phyloP scores from a whole-genome alignment of 78 protist genomes.

The Dictyostelium capitatum region DNA sequence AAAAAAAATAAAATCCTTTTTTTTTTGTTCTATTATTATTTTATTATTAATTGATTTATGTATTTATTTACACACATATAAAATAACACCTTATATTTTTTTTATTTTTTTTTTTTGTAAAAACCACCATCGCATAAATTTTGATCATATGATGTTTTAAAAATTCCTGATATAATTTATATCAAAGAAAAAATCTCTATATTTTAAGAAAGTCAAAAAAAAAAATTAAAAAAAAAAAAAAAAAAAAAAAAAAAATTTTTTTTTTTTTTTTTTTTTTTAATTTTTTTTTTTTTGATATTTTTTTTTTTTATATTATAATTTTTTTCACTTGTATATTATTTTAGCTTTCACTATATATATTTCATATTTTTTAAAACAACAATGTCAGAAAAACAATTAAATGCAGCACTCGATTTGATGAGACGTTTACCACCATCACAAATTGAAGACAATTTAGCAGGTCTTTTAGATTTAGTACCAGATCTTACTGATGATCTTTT shows the following conservation, averaged over 20 bases:
- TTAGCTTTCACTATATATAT: background rate
- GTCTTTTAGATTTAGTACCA: conserved; percentile 94
- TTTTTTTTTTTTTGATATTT: conserved; percentile 24
- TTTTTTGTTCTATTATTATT: too few species aligned
- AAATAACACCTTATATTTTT: too few species aligned
- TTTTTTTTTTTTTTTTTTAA: background rate
- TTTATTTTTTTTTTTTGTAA: too few species aligned
- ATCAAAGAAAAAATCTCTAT: too few species aligned
- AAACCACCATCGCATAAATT: too few species aligned
- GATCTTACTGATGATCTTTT: conserved; percentile 97
- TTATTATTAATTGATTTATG: too few species aligned
- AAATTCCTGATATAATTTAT: too few species aligned
- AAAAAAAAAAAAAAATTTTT: background rate
- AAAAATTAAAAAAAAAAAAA: background rate
- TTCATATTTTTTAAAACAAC: background rate
- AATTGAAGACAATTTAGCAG: conserved; percentile 90
- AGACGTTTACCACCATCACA: conserved; percentile 95
- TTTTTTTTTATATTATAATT: background rate
- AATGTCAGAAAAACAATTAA: conserved; percentile 89
- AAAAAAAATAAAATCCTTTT: too few species aligned
- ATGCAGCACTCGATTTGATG: conserved; percentile 95
- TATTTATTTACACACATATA: too few species aligned
- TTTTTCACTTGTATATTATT: background rate
- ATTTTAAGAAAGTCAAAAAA: background rate
- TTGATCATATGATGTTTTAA: too few species aligned